Conservation (phyloP, 2,329 filamentous ascomycete genomes). For the Sclerotinia subarctica region DNA sequence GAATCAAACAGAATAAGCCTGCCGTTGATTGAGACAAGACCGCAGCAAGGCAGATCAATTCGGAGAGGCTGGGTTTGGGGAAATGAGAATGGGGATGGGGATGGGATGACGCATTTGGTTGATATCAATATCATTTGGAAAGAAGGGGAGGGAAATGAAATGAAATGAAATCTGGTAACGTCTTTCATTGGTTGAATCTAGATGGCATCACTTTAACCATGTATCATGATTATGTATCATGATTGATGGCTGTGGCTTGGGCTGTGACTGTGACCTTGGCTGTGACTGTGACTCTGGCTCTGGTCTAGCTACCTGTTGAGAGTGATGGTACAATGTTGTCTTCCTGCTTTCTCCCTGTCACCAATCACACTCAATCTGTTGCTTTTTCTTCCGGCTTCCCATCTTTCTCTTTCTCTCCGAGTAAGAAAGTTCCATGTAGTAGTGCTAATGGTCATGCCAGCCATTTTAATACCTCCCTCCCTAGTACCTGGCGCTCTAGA, state of each 20-base stretch:
- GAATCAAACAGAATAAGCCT: neutral
- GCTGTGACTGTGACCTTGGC: too few relatives aligned
- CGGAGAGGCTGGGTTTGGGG: neutral
- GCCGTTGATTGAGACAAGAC: neutral
- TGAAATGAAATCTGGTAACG: too few relatives aligned
- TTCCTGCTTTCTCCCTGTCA: neutral
- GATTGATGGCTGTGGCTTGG: too few relatives aligned
- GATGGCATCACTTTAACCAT: neutral
- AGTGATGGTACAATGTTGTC: too few relatives aligned
- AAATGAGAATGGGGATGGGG: neutral
- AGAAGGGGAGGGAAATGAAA: too few relatives aligned
- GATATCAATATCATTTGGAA: neutral
- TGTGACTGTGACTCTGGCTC: too few relatives aligned
- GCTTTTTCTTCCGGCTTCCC: neutral
- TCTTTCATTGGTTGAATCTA: neutral
- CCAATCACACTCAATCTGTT: neutral
- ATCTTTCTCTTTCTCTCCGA: too few relatives aligned
- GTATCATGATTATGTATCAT: too few relatives aligned
- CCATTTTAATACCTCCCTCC: conserved; percentile 2
- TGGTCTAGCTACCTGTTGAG: too few relatives aligned
- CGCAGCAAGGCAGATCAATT: neutral
- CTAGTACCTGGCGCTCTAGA: too few relatives aligned
- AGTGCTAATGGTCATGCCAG: neutral
- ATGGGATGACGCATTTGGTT: neutral
- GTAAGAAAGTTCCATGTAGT: neutral